Evolutionary conservation across 2,329 filamentous ascomycete genomes (phyloP).

Genomic region (Septoria linicola): DNA sequence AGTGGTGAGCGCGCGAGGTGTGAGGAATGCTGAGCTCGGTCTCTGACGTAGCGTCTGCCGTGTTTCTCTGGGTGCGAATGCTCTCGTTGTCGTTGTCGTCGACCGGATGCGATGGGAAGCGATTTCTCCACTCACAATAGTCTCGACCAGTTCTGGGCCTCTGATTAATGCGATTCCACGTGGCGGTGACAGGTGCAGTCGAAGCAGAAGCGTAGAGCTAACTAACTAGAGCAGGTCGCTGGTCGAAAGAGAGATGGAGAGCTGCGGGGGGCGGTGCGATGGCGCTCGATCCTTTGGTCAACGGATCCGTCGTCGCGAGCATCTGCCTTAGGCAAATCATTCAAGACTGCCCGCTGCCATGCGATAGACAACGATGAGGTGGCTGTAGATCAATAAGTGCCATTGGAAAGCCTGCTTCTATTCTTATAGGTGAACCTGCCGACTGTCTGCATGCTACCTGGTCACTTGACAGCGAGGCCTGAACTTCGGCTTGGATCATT

Average conservation of each 20-base stretch:
- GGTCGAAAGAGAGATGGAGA: no score
- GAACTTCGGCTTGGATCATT: conserved; percentile 10
- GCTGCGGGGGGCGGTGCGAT: no score
- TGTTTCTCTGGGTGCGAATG: background rate
- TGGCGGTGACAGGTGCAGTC: conserved; percentile 8
- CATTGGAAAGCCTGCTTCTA: no score
- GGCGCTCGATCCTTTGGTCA: no score
- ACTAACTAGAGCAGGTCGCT: no score
- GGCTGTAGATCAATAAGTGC: no score
- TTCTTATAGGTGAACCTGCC: conserved; percentile 1
- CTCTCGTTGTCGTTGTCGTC: background rate
- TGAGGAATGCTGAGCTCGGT: conserved; percentile 5
- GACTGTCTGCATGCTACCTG: conserved; percentile 6
- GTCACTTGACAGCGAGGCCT: conserved; percentile 4
- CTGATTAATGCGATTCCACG: conserved; percentile 8
- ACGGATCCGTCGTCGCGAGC: no score
- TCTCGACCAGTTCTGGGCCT: conserved; percentile 1
- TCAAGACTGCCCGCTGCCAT: no score
- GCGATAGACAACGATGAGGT: no score
- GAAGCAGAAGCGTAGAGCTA: background rate
- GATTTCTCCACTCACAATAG: conserved; percentile 3
- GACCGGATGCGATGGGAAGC: conserved; percentile 4
- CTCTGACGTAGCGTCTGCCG: conserved; percentile 1
- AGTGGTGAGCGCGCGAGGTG: background rate
- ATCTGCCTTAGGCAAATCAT: no score